Base-by-base conservation (phyloP, 768 basidiomycete species). In the Tephrocybe sp. region DNA sequence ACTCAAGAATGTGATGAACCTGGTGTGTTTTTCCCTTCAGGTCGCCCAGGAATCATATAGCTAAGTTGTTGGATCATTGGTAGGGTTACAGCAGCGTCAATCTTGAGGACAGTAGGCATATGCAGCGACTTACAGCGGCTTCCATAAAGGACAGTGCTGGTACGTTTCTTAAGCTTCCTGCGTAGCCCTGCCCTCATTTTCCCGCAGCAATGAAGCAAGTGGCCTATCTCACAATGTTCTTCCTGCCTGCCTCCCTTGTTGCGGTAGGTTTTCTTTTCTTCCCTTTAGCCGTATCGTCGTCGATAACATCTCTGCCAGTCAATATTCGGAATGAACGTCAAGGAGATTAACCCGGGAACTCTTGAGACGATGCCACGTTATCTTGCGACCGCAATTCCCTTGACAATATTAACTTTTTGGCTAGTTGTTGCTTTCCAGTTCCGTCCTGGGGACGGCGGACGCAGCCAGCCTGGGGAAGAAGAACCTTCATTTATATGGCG, bases 211-310 rank as follows among this genome's bases (percentile, higher is more conserved):
- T 78, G 70, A 77, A 77, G 49, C 70, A 81, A 45, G 75, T 84
- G 26, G 73, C 80, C 0, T 82, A 82, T 51, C 63, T 85, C 1
- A 80, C 82, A 0, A 84, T 83, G 79, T 59, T 82, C 15, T 85
- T 84, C 60, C 65, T 84, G 8, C 83, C 83, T 0, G 75, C 79
- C 2, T 74, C 74, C 12, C 78, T 84, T 39, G 63, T 69, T 26
- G 73, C 73, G 7, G 74, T 75, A 57, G 44, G 68, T 62, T 34
- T 24, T 12, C 40, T n/a, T 24, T 44, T 48, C 22, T 19, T 34
- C 1, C 18, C 31, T 31, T 3, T 46, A 38, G 6, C 19, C n/a
- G 16, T 13, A 8, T 22, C 13, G 22, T 31, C 40, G 25, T 26
- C 22, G 19, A 24, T 39, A 31, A 22, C 45, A 7, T 3, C 13